Base-by-base conservation (phyloP, 2,329 filamentous ascomycete species). In the Tolypocladium capitatum region DNA sequence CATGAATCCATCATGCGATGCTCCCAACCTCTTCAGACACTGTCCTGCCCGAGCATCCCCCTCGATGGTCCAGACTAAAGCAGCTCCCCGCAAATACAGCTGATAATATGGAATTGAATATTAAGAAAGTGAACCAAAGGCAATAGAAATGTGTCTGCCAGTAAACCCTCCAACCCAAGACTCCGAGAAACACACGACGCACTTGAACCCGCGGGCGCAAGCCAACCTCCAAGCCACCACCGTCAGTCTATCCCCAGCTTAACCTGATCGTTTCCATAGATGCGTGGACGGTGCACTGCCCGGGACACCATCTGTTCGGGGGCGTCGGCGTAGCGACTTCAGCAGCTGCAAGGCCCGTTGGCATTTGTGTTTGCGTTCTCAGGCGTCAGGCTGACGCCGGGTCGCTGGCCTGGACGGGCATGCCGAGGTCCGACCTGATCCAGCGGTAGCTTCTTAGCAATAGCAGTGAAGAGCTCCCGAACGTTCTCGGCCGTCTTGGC, bases 401-500 rank as follows among this genome's bases (percentile, higher is more conserved):
- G 73, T 60, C 76, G 73, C 63, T 79, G 75, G 44, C 76, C 76
- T 13, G 76, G 74, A 49, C 90, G 77, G 62, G 90, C 75, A 65
- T 90, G 90, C 64, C 91, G 81, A 53, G 91, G 88, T n/a, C 90
- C 91, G 45, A 83, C 90, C 69, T 97, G 92, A 63, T 98, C 92
- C 57, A 97, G 82, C 31, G 92, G 92, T 55, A 98, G 76, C 71
- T 95, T 97, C 83, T 91, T 95, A 52, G 92, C 92, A 63, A 98
- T 97, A 49, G 89, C 89, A 38, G 91, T 96, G 70, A 98, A 98
- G 46, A 98, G 76, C 58, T 97, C 92, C 60, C 83, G 80, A 48
- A 98, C 92, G 60, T 98, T 98, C 70, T 94, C 89, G 49, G 89
- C 85, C 34, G 91, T 95, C 76, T 98, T 98, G 55, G 92, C 92